Conservation (phyloP, 2,329 filamentous ascomycete genomes). For the Aureobasidium melanogenum region DNA sequence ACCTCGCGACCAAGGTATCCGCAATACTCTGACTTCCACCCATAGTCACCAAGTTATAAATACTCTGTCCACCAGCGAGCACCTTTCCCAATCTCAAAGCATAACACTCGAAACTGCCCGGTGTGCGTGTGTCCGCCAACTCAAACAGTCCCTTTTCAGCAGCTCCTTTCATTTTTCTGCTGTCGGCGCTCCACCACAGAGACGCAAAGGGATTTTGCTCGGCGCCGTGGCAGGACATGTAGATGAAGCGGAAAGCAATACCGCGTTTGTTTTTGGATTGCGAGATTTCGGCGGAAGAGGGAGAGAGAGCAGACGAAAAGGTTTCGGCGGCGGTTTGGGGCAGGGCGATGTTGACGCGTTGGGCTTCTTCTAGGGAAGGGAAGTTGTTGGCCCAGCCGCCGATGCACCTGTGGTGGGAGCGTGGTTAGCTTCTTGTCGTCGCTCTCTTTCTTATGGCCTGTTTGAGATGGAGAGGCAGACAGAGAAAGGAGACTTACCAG, state of each 20-base stretch:
- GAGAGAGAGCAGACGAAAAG: slow-evolving; percentile 22
- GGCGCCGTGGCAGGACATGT: slow-evolving; percentile 29
- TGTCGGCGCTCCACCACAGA: slow-evolving; percentile 29
- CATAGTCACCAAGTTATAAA: slow-evolving; percentile 23
- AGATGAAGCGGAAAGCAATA: slow-evolving; percentile 34
- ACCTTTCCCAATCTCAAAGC: slow-evolving; percentile 25
- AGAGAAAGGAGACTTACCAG: slow-evolving; percentile 25
- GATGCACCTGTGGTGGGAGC: slow-evolving; percentile 13
- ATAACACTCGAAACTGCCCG: slow-evolving; percentile 27
- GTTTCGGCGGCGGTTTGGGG: slow-evolving; percentile 24
- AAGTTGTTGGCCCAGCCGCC: slow-evolving; percentile 21
- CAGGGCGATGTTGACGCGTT: slow-evolving; percentile 24
- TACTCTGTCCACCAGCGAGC: slow-evolving; percentile 22
- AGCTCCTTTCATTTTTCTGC: slow-evolving; percentile 28
- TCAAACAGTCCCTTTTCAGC: slow-evolving; percentile 29
- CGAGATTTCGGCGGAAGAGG: slow-evolving; percentile 16
- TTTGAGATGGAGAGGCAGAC: background rate
- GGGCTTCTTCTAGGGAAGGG: slow-evolving; percentile 23
- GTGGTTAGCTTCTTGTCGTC: background rate
- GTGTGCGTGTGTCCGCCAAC: slow-evolving; percentile 21
- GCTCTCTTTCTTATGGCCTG: background rate
- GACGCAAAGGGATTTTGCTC: slow-evolving; percentile 31
- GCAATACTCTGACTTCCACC: slow-evolving; percentile 23
- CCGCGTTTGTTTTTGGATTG: slow-evolving; percentile 17
- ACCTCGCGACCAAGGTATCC: slow-evolving; percentile 24